Evolutionary conservation across 1,139 yeast species (phyloP).

Genomic region (Blastobotrys aristatus): DNA sequence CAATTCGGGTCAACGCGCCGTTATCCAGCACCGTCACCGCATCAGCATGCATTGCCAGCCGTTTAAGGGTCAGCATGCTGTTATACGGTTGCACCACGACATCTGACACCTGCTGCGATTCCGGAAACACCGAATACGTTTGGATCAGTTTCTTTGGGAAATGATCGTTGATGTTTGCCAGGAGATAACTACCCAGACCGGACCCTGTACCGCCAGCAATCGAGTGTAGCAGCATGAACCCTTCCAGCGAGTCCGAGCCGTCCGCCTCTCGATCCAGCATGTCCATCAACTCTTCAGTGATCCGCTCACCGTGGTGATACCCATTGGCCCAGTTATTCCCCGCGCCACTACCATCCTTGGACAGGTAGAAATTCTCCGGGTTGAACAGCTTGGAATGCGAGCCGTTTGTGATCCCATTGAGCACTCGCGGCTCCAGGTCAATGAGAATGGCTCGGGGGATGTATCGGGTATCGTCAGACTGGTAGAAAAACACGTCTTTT

Average conservation of each 20-base stretch:
- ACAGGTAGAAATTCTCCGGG: conserved; percentile 74
- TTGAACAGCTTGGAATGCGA: conserved; percentile 65
- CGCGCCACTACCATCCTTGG: conserved; percentile 73
- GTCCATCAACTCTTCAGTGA: conserved; percentile 68
- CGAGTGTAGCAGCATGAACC: conserved; percentile 86
- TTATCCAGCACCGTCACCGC: conserved; percentile 86
- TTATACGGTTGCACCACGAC: conserved; percentile 98
- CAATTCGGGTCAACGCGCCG: conserved; percentile 70
- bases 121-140: conserved; percentile 84
- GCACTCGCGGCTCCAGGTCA: conserved; percentile 89
- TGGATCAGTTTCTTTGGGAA: conserved; percentile 78
- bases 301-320: conserved; percentile 64
- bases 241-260: conserved; percentile 82
- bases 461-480: conserved; percentile 68
- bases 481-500: conserved; percentile 78
- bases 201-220: conserved; percentile 99
- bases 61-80: conserved; percentile 70
- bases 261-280: conserved; percentile 89
- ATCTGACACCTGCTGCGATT: conserved; percentile 61
- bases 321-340: conserved; percentile 97
- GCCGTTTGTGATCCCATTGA: conserved; percentile 54
- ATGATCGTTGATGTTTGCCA: conserved; percentile 75
- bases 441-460: conserved; percentile 83
- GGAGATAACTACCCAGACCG: conserved; percentile 79
- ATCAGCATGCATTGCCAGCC: conserved; percentile 81